Evolutionary conservation across 2,329 filamentous ascomycete species (phyloP).

Genomic region (Dactylellina parvicollis): DNA sequence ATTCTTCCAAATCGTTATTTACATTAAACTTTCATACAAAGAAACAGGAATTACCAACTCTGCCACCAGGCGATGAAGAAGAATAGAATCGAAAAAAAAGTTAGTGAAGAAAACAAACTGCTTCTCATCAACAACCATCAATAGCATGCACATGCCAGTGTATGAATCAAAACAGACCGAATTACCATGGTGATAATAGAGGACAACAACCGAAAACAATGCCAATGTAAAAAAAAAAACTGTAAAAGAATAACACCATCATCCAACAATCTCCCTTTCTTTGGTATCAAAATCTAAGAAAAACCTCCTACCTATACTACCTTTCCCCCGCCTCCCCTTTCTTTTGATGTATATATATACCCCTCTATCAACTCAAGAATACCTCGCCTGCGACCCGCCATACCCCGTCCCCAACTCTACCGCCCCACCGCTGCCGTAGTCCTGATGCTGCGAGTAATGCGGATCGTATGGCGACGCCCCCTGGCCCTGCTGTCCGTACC

Average conservation of each 20-base stretch:
- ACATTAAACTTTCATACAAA: slow-evolving; percentile 37
- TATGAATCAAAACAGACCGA: not conserved
- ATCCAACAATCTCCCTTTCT: not conserved
- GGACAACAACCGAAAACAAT: not conserved
- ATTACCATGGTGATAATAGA: not conserved
- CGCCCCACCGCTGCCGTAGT: slow-evolving; percentile 17
- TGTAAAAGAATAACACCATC: not conserved
- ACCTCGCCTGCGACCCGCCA: slow-evolving; percentile 25
- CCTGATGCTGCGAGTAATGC: slow-evolving; percentile 47
- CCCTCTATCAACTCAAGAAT: slow-evolving; percentile 18
- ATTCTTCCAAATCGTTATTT: slow-evolving; percentile 39
- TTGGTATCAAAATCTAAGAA: slow-evolving; percentile 13
- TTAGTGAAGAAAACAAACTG: not conserved
- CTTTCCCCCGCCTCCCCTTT: not conserved
- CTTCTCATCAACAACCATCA: not conserved
- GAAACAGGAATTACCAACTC: not conserved
- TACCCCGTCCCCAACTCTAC: slow-evolving; percentile 27
- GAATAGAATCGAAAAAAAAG: slow-evolving; percentile 1
- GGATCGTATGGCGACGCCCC: slow-evolving; percentile 37
- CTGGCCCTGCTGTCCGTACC: slow-evolving; percentile 10
- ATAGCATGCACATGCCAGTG: not conserved
- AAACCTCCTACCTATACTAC: not conserved
- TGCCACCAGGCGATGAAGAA: slow-evolving; percentile 11
- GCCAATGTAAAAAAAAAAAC: slow-evolving; percentile 7
- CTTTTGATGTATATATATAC: not conserved